These are phyloP conservation scores for Paraphoma sp. DNA, from an alignment of 2,329 filamentous ascomycete species.

Conservation along the genomic window DNA sequence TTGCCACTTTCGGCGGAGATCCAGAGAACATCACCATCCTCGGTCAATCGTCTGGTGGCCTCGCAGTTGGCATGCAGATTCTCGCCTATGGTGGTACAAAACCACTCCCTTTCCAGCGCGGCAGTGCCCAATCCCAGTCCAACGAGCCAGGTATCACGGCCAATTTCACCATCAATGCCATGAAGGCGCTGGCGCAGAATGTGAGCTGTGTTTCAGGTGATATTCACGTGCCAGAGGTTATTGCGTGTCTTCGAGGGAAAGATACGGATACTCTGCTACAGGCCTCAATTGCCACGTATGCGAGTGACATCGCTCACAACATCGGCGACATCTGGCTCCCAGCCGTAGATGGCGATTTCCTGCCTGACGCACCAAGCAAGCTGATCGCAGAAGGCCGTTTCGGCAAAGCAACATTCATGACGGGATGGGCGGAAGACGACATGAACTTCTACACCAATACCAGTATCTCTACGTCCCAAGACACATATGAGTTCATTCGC, in stretches of 20 bases:
- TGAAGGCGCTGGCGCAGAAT: conserved; percentile 51
- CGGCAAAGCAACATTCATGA: conserved; percentile 51
- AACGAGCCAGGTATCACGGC: conserved; percentile 59
- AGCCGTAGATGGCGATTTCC: conserved; percentile 57
- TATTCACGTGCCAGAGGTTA: conserved; percentile 52
- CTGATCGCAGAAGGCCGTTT: conserved; percentile 52
- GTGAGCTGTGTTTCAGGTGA: conserved; percentile 52
- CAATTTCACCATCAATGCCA: conserved; percentile 58
- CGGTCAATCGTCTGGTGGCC: conserved; percentile 48
- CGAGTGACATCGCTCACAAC: conserved; percentile 44
- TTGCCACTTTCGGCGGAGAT: conserved; percentile 44
- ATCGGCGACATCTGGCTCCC: conserved; percentile 61
- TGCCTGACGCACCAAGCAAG: conserved; percentile 54
- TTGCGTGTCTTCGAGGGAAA: conserved; percentile 57
- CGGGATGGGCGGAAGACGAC: conserved; percentile 57
- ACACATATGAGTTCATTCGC: conserved; percentile 51
- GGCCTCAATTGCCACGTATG: conserved; percentile 53
- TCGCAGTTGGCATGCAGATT: conserved; percentile 41
- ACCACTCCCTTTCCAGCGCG: conserved; percentile 35
- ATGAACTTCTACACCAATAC: conserved; percentile 52
- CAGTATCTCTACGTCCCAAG: conserved; percentile 48
- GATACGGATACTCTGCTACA: conserved; percentile 53
- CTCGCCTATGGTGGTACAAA: conserved; percentile 41
- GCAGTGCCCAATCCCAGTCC: conserved; percentile 53
- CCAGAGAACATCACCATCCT: conserved; percentile 47